A percentile compares a stretch with the other conserved stretches of the same genome.
phyloP scores from a whole-genome alignment of 148 eudicot species.

The Oxyria digyna region DNA sequence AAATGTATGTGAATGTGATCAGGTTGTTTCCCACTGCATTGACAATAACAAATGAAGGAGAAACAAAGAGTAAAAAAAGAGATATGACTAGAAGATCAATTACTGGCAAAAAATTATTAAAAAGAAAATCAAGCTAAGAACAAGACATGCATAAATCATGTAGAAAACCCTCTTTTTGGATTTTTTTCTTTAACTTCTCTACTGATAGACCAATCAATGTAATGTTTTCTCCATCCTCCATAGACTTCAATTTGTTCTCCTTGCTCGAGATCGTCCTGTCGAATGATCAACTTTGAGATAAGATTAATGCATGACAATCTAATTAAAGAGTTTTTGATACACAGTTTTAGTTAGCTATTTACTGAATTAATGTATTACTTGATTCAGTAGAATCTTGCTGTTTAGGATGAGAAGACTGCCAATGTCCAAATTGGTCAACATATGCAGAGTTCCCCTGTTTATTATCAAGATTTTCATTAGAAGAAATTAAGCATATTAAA shows the following conservation, averaged over 20 bases:
- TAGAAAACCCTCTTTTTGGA: conserved; percentile 1
- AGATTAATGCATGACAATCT: background rate
- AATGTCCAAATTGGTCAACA: conserved; percentile 19
- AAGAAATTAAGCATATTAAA: background rate
- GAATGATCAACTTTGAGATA: background rate
- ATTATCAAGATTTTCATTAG: background rate
- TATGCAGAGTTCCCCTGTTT: conserved; percentile 21
- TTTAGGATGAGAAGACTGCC: conserved; percentile 19
- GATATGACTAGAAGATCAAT: conserved; percentile 2
- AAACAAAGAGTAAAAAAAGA: background rate
- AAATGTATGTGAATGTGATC: background rate
- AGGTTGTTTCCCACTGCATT: conserved; percentile 14
- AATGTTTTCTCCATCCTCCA: background rate
- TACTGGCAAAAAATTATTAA: background rate
- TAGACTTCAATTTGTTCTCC: conserved; percentile 11
- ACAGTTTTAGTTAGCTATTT: background rate
- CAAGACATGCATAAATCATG: conserved; percentile 1
- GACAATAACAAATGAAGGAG: conserved; percentile 10
- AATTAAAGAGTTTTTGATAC: background rate
- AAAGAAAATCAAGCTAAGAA: background rate
- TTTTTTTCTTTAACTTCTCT: background rate
- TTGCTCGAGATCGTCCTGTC: conserved; percentile 21
- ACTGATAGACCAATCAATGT: background rate
- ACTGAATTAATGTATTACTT: conserved; percentile 6
- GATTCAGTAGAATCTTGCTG: conserved; percentile 14